Evolutionary conservation across 2,329 filamentous ascomycete species (phyloP), one percentile per base, ranked within the genome.

Genomic region (Didymellaceae sp.): DNA sequence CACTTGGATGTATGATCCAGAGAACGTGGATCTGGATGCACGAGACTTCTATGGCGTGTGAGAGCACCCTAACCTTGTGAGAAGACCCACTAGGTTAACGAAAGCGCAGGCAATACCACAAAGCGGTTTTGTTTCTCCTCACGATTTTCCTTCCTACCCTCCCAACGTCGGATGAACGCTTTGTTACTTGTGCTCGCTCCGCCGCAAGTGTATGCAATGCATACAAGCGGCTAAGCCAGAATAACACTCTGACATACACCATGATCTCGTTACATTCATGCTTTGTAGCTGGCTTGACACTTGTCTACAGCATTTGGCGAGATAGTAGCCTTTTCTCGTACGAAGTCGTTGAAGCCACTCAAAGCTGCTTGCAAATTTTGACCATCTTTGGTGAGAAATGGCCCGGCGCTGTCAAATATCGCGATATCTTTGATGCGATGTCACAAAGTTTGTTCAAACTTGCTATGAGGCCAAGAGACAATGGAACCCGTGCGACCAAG

Each of bases 351-450:
- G 62, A 66, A 30, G 63, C 63, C 8, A 64, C 62, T 2, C 53
- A 58, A n/a, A 53, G 61, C 18, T 65, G 63, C 44, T 62, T 54
- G 4, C 61, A 65, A 17, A 63, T 60, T 10, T 31, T 66, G 10
- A 65, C 62, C 1, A 65, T 66, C 8, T 66, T 65, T 26, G 62
- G 62, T 1, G 62, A 66, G 26, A 65, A 63, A 21, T 66, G 63
- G 63, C 62, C 62, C 2, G 61, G 63, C 2, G 63, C 63, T 14
- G 52, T 63, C 13, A 66, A 65, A 25, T 64, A 66, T 30, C 59
- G 63, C 14, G 61, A 65, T n/a, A 67, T 65, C 18, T 67, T 67
- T 33, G 63, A 64, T 26, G 53, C 57, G 0, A n/a, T 67, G 1
- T 61, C 57, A 2, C 57, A 60, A 11, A 59, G 62, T 17, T 41